A percentile compares a stretch with the other conserved stretches of the same genome.
Conservation (phyloP, 345 rosid genomes). For the Lagerstroemia speciosa region DNA sequence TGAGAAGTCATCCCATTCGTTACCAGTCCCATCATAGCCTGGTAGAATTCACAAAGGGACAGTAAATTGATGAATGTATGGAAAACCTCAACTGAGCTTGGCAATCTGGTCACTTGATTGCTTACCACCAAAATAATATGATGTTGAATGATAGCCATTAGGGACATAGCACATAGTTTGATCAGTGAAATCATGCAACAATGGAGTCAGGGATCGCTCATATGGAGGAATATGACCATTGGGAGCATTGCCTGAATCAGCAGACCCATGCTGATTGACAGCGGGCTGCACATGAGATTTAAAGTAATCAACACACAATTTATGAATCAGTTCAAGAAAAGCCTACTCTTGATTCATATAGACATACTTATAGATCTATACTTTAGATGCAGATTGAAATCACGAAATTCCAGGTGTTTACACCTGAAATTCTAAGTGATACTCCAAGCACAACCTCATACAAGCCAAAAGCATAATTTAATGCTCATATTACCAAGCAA, state of each 20-base stretch:
- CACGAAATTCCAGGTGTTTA: not conserved
- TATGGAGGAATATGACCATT: conserved; percentile 27
- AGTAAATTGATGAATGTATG: not conserved
- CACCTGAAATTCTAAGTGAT: no score
- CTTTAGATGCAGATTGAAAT: no score
- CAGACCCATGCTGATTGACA: conserved; percentile 22
- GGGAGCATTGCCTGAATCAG: conserved; percentile 19
- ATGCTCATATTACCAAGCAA: not conserved
- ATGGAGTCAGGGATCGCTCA: conserved; percentile 28
- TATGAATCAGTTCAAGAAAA: no score
- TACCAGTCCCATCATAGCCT: conserved; percentile 51
- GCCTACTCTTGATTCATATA: no score
- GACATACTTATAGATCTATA: no score
- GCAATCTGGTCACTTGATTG: not conserved
- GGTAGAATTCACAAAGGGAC: not conserved
- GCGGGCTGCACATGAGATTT: conserved; percentile 15
- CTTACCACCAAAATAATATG: conserved; percentile 34
- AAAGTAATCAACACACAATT: no score
- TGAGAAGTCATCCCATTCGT: conserved; percentile 66
- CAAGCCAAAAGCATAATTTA: not conserved
- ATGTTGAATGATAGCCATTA: conserved; percentile 23
- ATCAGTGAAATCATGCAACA: conserved; percentile 23
- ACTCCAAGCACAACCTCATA: no score
- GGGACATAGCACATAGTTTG: conserved; percentile 30
- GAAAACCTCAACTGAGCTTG: not conserved